Evolutionary conservation across 441 rosid species (phyloP).

Genomic region (Mallotus repandus): DNA sequence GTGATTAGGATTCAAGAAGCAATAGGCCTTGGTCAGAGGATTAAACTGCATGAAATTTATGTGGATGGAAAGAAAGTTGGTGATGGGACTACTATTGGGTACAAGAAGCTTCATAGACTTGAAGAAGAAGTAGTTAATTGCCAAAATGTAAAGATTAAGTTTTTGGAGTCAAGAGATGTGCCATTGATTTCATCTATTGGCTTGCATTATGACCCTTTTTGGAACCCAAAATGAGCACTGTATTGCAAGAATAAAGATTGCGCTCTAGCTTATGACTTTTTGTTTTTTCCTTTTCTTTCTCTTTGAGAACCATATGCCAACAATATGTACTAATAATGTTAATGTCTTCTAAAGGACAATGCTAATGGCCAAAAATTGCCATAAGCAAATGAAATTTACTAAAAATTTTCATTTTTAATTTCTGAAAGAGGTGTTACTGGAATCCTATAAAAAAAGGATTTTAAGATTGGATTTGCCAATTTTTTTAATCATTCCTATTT

Average conservation of each 20-base stretch:
- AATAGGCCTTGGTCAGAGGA: slow-evolving; percentile 72
- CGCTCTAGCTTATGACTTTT: background rate
- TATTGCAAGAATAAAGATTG: background rate
- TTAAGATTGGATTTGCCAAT: no score
- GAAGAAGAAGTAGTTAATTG: slow-evolving; percentile 32
- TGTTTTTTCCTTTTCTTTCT: no score
- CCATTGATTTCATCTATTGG: slow-evolving; percentile 71
- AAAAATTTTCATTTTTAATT: no score
- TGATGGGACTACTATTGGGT: slow-evolving; percentile 59
- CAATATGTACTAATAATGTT: no score
- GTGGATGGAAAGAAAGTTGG: slow-evolving; percentile 50
- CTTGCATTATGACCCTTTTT: slow-evolving; percentile 56
- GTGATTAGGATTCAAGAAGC: slow-evolving; percentile 72
- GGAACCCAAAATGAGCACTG: slow-evolving; percentile 29
- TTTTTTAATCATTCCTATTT: no score
- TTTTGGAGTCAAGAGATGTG: slow-evolving; percentile 44
- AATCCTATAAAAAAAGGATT: no score
- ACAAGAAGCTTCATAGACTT: slow-evolving; percentile 62
- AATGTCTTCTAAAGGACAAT: background rate
- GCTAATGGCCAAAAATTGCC: background rate
- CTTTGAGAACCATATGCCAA: no score
- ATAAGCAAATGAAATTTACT: no score
- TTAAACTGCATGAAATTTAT: slow-evolving; percentile 45
- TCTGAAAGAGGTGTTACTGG: no score
- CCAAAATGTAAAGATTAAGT: slow-evolving; percentile 37